These are phyloP conservation scores for Fusarium robinianum DNA, from an alignment of 2,329 filamentous ascomycete species.

Conservation along the genomic window DNA sequence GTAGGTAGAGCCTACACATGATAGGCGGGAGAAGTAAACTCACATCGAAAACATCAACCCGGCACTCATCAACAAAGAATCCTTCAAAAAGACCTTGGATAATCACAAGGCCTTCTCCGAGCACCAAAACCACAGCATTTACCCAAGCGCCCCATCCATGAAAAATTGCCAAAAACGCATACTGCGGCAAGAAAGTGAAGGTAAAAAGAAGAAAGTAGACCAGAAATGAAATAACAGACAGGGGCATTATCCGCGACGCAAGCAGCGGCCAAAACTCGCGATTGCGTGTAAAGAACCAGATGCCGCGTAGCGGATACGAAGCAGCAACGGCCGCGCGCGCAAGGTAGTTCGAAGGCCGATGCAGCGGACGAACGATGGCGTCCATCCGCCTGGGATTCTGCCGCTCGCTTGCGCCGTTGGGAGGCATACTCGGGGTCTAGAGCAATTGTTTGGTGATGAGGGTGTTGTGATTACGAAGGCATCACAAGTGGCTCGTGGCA, in stretches of 20 bases:
- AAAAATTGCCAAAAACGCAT: conserved; percentile 86
- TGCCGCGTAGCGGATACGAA: conserved; percentile 68
- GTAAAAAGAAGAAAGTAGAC: conserved; percentile 87
- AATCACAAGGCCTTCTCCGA: conserved; percentile 80
- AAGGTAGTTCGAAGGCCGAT: conserved; percentile 49
- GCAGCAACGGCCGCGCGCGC: conserved; percentile 51
- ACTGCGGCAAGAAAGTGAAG: conserved; percentile 87
- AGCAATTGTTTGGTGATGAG: not conserved
- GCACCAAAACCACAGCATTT: conserved; percentile 81
- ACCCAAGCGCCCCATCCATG: conserved; percentile 88
- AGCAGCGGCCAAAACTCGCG: conserved; percentile 84
- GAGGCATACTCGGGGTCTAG: conserved; percentile 24
- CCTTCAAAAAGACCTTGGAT: conserved; percentile 73
- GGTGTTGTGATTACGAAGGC: conserved; percentile 11
- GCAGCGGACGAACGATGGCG: conserved; percentile 32
- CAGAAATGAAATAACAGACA: conserved; percentile 79
- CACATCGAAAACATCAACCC: conserved; percentile 84
- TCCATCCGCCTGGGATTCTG: conserved; percentile 21
- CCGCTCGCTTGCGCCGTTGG: conserved; percentile 10
- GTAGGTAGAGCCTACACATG: no score
- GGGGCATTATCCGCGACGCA: conserved; percentile 74
- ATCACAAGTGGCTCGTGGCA: no score
- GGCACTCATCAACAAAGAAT: conserved; percentile 78
- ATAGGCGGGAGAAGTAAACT: no score
- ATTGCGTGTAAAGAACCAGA: conserved; percentile 79